Percentiles rank a stretch among this genome's conserved stretches.
These are phyloP conservation scores for Plasmopara halstedii DNA, from an alignment of 352 stramenopile species.

Conservation along the genomic window DNA sequence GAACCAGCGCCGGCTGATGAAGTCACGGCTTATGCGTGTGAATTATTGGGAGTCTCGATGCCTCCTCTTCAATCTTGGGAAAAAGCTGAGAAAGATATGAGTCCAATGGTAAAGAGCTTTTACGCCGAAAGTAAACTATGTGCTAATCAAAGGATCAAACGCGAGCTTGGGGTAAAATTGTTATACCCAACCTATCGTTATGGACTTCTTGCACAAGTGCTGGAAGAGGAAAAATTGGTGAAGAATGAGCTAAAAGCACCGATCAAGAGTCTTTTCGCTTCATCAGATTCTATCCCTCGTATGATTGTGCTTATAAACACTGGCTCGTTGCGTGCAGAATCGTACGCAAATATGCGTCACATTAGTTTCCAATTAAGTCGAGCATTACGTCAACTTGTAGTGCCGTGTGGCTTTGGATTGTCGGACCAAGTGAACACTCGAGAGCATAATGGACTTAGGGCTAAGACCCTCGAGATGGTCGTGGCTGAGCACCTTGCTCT, in stretches of 20 bases:
- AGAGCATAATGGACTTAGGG: slow-evolving; percentile 52
- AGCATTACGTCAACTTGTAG: slow-evolving; percentile 36
- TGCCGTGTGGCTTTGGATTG: slow-evolving; percentile 74
- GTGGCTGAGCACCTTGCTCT: slow-evolving; percentile 34
- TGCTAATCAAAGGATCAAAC: slow-evolving; percentile 64
- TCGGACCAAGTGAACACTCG: slow-evolving; percentile 56
- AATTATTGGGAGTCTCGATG: slow-evolving; percentile 49
- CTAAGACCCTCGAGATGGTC: slow-evolving; percentile 61
- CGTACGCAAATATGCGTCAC: slow-evolving; percentile 67
- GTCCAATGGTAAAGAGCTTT: slow-evolving; percentile 80
- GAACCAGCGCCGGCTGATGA: slow-evolving; percentile 73
- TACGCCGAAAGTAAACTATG: slow-evolving; percentile 81
- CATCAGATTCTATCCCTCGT: slow-evolving; percentile 2
- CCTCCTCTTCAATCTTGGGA: slow-evolving; percentile 58
- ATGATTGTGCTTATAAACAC: slow-evolving; percentile 68
- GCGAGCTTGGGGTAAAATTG: slow-evolving; percentile 64
- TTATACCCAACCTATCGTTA: slow-evolving; percentile 77
- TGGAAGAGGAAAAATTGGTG: slow-evolving; percentile 50
- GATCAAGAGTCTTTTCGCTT: neutral
- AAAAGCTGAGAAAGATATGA: slow-evolving; percentile 69
- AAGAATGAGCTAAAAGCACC: neutral
- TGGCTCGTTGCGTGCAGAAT: slow-evolving; percentile 57
- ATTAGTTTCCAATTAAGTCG: slow-evolving; percentile 61
- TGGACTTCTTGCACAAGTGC: slow-evolving; percentile 65
- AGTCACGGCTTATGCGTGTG: slow-evolving; percentile 72